A percentile compares a stretch with the other conserved stretches of the same genome.
phyloP scores from a whole-genome alignment of 345 rosid genomes.

The Draba incana region DNA sequence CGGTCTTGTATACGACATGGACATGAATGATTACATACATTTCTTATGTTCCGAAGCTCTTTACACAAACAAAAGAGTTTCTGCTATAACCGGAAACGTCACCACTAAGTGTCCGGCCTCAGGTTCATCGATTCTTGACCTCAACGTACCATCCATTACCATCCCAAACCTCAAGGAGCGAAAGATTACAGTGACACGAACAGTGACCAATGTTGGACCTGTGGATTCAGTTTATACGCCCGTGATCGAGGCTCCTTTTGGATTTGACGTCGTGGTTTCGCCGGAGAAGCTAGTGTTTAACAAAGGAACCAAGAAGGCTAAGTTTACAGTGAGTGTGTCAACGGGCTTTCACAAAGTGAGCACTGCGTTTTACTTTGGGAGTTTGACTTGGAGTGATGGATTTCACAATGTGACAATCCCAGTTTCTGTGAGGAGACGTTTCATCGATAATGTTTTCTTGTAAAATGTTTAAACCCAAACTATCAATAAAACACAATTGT shows the following conservation, averaged over 20 bases:
- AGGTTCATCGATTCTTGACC: constrained; percentile 48
- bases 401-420: constrained; percentile 49
- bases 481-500: background rate
- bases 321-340: constrained; percentile 41
- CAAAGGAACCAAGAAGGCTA: constrained; percentile 22
- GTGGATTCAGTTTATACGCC: constrained; percentile 48
- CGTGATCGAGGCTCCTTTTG: constrained; percentile 50
- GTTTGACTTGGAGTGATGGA: constrained; percentile 53
- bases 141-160: constrained; percentile 71
- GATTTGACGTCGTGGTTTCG: constrained; percentile 38
- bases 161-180: constrained; percentile 47
- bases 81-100: constrained; percentile 40
- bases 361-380: constrained; percentile 50
- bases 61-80: constrained; percentile 54
- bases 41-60: constrained; percentile 51
- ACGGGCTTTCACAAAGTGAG: constrained; percentile 35
- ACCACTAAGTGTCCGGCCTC: constrained; percentile 38
- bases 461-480: constrained; percentile 1
- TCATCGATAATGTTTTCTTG: constrained; percentile 5
- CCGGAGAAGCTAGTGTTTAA: constrained; percentile 48
- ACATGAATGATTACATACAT: constrained; percentile 45
- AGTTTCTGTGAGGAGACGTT: constrained; percentile 45
- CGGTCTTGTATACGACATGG: constrained; percentile 61
- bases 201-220: constrained; percentile 62
- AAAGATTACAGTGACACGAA: constrained; percentile 47